Evolutionary conservation across 352 stramenopile species (phyloP).

Genomic region (Pythium inflatum): DNA sequence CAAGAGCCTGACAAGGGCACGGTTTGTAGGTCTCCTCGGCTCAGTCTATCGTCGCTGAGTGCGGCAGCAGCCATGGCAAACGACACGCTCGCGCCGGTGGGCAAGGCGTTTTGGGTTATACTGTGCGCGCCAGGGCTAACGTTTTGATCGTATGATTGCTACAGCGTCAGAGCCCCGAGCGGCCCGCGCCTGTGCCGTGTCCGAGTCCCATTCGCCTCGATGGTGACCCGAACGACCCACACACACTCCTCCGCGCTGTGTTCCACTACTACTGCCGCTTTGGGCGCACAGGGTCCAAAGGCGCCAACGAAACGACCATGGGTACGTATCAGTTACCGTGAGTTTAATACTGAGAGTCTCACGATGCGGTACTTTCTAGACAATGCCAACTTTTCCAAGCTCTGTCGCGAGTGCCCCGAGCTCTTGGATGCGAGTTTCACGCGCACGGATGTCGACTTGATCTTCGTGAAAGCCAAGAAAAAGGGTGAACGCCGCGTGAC

Average conservation of each 20-base stretch:
- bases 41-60: slow-evolving; percentile 9
- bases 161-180: slow-evolving; percentile 22
- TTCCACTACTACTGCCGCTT: slow-evolving; percentile 90
- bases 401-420: slow-evolving; percentile 76
- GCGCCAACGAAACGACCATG: slow-evolving; percentile 66
- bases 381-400: slow-evolving; percentile 86
- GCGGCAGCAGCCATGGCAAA: slow-evolving; percentile 12
- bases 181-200: slow-evolving; percentile 9
- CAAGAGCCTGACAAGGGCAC: background rate
- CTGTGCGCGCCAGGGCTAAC: no score
- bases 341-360: no score
- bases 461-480: slow-evolving; percentile 88
- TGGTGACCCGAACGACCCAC: slow-evolving; percentile 76
- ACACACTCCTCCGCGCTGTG: slow-evolving; percentile 77
- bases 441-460: slow-evolving; percentile 84
- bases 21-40: slow-evolving; percentile 8
- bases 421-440: slow-evolving; percentile 63
- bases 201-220: slow-evolving; percentile 40
- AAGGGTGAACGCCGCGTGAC: slow-evolving; percentile 84
- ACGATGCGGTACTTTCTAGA: no score
- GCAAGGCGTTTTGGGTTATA: background rate
- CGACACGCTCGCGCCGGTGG: slow-evolving; percentile 8
- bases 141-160: no score
- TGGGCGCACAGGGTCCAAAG: slow-evolving; percentile 68
- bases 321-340: slow-evolving; percentile 35